Conservation (phyloP, 2,329 filamentous ascomycete species). For the Colletotrichum endophyticum region DNA sequence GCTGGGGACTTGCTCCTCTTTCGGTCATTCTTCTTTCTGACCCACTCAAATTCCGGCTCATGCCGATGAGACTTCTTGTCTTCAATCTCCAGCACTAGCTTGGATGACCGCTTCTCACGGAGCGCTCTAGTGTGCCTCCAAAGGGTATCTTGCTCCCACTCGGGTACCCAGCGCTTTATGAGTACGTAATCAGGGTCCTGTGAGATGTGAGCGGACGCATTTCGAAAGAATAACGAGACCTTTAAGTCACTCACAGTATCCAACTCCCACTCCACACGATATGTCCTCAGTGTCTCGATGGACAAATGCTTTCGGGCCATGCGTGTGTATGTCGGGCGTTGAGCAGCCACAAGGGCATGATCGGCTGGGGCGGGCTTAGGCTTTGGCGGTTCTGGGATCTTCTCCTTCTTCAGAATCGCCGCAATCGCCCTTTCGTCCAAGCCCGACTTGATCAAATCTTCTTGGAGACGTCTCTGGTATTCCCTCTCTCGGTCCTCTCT, state of each 20-base stretch:
- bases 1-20: constrained; percentile 62
- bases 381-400: constrained; percentile 36
- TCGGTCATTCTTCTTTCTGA: constrained; percentile 60
- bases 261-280: constrained; percentile 61
- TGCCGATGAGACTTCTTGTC: constrained; percentile 46
- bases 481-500: constrained; percentile 56
- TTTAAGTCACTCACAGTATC: constrained; percentile 53
- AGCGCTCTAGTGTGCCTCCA: constrained; percentile 74
- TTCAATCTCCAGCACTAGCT: constrained; percentile 51
- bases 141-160: constrained; percentile 73
- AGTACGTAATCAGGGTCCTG: constrained; percentile 73
- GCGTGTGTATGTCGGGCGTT: constrained; percentile 64
- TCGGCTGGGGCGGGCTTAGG: not conserved
- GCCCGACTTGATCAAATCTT: constrained; percentile 63
- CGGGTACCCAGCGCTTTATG: constrained; percentile 75
- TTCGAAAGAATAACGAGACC: not conserved
- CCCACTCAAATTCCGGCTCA: constrained; percentile 58
- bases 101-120: constrained; percentile 57
- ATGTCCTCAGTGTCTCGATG: constrained; percentile 62
- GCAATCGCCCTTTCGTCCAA: constrained; percentile 63
- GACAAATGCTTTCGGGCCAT: constrained; percentile 68
- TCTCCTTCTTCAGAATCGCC: constrained; percentile 64
- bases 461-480: constrained; percentile 60
- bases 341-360: constrained; percentile 12
- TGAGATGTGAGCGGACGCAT: not conserved